Conservation (phyloP, 2,329 filamentous ascomycete species). For the Gnomoniopsis sp. region DNA sequence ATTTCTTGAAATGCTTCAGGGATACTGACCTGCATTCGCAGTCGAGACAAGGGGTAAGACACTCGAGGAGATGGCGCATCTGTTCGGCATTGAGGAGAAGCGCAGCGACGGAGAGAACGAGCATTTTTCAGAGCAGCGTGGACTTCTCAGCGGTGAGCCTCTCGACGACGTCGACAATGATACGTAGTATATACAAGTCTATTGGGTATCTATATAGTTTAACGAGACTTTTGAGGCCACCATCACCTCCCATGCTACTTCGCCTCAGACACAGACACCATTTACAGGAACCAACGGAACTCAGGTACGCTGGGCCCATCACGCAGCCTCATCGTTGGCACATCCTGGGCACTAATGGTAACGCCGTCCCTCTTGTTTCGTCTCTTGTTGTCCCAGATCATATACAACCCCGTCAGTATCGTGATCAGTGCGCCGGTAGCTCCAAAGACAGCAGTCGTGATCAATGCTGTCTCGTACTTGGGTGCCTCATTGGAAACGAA, state of each 20-base stretch:
- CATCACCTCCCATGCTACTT: background rate
- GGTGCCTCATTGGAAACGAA: conserved; percentile 60
- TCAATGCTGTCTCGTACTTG: conserved; percentile 63
- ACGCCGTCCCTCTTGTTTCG: conserved; percentile 55
- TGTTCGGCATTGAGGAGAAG: conserved; percentile 24
- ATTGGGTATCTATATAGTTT: background rate
- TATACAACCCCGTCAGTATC: conserved; percentile 55
- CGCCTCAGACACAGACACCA: background rate
- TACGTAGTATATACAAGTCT: background rate
- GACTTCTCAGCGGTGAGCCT: conserved; percentile 1
- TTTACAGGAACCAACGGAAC: conserved; percentile 55
- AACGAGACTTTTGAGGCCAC: background rate
- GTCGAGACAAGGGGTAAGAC: conserved; percentile 24
- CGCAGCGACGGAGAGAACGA: background rate
- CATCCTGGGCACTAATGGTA: conserved; percentile 50
- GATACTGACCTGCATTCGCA: background rate
- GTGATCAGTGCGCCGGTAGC: conserved; percentile 55
- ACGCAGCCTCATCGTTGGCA: conserved; percentile 53
- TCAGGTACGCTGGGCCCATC: conserved; percentile 51
- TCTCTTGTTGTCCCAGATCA: conserved; percentile 62
- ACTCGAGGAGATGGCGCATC: conserved; percentile 25
- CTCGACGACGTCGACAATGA: conserved; percentile 1
- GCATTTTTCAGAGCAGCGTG: conserved; percentile 9
- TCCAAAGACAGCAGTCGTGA: conserved; percentile 63
- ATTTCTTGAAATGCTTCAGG: background rate